Percentiles rank a stretch among this genome's conserved stretches.
Evolutionary conservation across 495 filamentous ascomycete species (phyloP).

Genomic region (Xylaria longipes): DNA sequence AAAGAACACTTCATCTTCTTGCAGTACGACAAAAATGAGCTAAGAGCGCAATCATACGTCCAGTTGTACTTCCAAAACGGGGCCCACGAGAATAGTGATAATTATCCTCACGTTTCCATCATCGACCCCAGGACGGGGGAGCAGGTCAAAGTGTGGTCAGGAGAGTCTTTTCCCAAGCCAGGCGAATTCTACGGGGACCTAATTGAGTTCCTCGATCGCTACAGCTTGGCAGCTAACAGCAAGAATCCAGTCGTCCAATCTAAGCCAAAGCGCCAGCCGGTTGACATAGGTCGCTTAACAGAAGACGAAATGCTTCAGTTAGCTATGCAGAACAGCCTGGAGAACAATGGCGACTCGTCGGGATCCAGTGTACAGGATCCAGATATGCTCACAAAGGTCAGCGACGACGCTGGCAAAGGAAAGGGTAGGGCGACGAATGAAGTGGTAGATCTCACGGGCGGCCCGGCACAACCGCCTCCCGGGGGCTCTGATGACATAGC

Average conservation of each 20-base stretch:
- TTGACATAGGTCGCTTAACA: conserved; percentile 85
- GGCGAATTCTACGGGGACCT: conserved; percentile 88
- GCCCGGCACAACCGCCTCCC: conserved; percentile 18
- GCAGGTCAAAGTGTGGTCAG: conserved; percentile 96
- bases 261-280: conserved; percentile 72
- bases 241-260: conserved; percentile 90
- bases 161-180: conserved; percentile 74
- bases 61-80: conserved; percentile 85
- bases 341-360: conserved; percentile 41
- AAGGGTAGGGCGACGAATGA: conserved; percentile 64
- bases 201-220: conserved; percentile 94
- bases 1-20: conserved; percentile 94
- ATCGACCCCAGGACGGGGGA: conserved; percentile 95
- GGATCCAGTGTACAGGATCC: conserved; percentile 67
- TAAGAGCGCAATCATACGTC: conserved; percentile 75
- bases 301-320: conserved; percentile 97
- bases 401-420: conserved; percentile 63
- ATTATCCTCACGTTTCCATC: conserved; percentile 93
- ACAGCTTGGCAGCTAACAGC: conserved; percentile 83
- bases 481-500: conserved; percentile 23
- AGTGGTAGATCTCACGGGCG: conserved; percentile 28
- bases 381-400: conserved; percentile 76
- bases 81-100: conserved; percentile 70
- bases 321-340: conserved; percentile 86
- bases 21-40: conserved; percentile 85